A percentile compares a stretch with the other conserved stretches of the same genome.
Evolutionary conservation across 73 alveolate species (phyloP).

Genomic region (Paramecium sonneborni): DNA sequence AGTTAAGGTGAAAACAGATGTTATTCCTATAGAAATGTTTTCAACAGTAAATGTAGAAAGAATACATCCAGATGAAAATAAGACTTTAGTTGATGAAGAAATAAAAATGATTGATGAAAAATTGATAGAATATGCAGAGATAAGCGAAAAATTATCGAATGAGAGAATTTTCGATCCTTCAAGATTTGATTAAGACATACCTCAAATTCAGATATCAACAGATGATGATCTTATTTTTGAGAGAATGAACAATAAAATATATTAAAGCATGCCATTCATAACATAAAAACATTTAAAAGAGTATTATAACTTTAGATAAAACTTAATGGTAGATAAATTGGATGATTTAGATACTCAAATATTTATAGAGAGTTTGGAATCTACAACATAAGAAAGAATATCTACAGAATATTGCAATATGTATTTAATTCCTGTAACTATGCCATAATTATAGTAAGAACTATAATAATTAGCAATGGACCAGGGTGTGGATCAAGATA

Average conservation of each 20-base stretch:
- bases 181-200: constrained; percentile 13
- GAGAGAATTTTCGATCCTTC: constrained; percentile 19
- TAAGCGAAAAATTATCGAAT: constrained; percentile 38
- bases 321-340: not conserved
- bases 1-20: not conserved
- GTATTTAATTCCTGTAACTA: constrained; percentile 29
- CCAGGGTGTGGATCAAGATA: not conserved
- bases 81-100: not conserved
- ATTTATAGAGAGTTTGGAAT: not conserved
- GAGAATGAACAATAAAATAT: constrained; percentile 48
- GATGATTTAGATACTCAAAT: constrained; percentile 54
- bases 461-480: not conserved
- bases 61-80: not conserved
- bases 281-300: constrained; percentile 2
- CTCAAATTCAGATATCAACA: constrained; percentile 27
- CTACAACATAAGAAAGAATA: no score
- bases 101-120: not conserved
- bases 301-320: constrained; percentile 12
- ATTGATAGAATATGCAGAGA: not conserved
- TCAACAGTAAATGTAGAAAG: not conserved
- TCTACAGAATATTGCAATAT: not conserved
- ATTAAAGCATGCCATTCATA: constrained; percentile 27
- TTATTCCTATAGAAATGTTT: constrained; percentile 12
- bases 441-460: constrained; percentile 34
- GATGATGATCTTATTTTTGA: constrained; percentile 52